Evolutionary conservation across 345 rosid genomes (phyloP).

Genomic region (Melaleuca alternifolia): DNA sequence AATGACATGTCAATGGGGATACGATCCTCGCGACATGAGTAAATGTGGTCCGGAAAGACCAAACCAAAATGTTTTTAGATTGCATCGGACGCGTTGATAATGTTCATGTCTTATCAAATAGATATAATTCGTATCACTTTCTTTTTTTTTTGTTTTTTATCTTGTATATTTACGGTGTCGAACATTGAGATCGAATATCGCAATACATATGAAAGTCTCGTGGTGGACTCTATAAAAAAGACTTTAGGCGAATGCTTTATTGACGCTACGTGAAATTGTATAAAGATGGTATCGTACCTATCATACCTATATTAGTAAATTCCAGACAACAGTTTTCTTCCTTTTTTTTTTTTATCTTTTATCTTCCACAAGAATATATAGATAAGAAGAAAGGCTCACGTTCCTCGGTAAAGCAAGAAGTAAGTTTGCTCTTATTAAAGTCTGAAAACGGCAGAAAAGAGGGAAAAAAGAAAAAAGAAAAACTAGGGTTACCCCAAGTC

Average conservation of each 20-base stretch:
- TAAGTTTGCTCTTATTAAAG: neutral
- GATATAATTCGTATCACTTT: no score
- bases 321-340: neutral
- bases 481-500: neutral
- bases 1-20: neutral
- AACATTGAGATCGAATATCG: neutral
- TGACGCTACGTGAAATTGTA: neutral
- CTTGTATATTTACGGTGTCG: fast-evolving
- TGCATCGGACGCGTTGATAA: no score
- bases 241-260: neutral
- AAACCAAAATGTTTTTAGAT: no score
- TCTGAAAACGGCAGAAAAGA: neutral
- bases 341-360: neutral
- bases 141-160: no score
- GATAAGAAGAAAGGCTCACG: neutral
- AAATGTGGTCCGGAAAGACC: no score
- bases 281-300: neutral
- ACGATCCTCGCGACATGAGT: neutral
- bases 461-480: no score
- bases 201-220: neutral
- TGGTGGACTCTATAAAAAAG: neutral
- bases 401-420: neutral
- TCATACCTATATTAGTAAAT: neutral
- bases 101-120: no score
- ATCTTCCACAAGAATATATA: neutral